Evolutionary conservation across 2,329 filamentous ascomycete species (phyloP), one percentile per base, ranked within the genome.

Genomic region (Amylocarpus encephaloides): DNA sequence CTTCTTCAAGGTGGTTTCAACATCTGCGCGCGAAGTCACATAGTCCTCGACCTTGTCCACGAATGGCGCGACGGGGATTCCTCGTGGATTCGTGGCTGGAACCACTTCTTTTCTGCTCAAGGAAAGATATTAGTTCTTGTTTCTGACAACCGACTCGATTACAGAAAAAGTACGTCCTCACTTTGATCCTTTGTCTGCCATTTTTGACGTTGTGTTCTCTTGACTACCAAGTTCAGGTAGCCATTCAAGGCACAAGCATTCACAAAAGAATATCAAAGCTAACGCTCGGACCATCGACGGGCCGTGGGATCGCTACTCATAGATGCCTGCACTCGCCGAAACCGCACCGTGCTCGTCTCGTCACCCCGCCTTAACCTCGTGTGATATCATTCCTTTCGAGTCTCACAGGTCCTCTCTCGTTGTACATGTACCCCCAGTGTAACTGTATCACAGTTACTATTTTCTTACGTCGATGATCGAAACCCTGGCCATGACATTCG

Each of bases 31-130:
- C 38, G 85, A 82, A 40, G 85, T 75, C 51, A 93, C 85, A 74
- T 92, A 94, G 71, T 94, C 88, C 68, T 94, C 88, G 56, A 93
- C 87, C 62, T 85, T 87, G 70, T 93, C 87, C 65, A 93, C 86
- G 67, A 93, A 93, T 5, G 88, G 88, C 57, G 88, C 88, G 64
- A 80, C 80, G 19, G 88, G 88, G 53, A 94, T 94, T 53, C 88
- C 88, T 62, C 88, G 79, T 42, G 87, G 85, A 69, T 94, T 94
- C 53, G 85, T 86, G 43, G 78, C 68, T 44, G 78, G 68, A 36
- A 79, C 72, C 30, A 69, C 70, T 67, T 76, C 77, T 62, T 77
- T 73, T 56, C 71, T 72, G 46, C 26, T 19, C n/a, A 30, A 13
- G 9, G 5, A 57, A 19, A 13, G 6, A 9, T 12, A 34, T 62